These are phyloP conservation scores for Ceratobasidium sp. DNA, from an alignment of 1,284 basidiomycete genomes.

Conservation along the genomic window DNA sequence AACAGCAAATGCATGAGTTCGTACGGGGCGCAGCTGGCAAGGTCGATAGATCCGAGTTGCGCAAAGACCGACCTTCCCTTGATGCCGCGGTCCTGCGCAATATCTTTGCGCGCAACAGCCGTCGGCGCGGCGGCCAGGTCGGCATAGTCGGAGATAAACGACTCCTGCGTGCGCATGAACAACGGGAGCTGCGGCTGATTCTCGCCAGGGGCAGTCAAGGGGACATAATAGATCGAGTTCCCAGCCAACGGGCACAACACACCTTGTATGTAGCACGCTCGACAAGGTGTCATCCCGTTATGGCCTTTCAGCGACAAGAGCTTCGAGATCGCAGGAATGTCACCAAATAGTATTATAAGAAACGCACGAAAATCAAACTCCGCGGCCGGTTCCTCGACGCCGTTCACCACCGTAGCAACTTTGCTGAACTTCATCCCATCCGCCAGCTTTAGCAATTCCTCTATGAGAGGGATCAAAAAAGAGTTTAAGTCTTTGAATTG, in stretches of 20 bases:
- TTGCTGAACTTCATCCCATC: conserved; percentile 24
- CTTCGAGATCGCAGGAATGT: conserved; percentile 46
- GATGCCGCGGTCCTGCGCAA: conserved; percentile 36
- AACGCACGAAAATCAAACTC: conserved; percentile 43
- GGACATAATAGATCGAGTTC: conserved; percentile 24
- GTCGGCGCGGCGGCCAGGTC: not conserved
- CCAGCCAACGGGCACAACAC: not conserved
- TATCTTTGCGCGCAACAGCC: not conserved
- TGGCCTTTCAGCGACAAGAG: conserved; percentile 46
- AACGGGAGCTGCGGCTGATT: not conserved
- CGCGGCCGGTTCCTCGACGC: too few relatives aligned
- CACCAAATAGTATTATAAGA: conserved; percentile 38
- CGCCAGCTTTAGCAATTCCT: conserved; percentile 45
- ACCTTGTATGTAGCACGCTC: conserved; percentile 35
- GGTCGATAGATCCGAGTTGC: conserved; percentile 27
- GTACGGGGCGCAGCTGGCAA: conserved; percentile 45
- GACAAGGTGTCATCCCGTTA: conserved; percentile 45
- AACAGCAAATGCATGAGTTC: conserved; percentile 50
- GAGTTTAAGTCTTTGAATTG: conserved; percentile 47
- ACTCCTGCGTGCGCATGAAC: conserved; percentile 17
- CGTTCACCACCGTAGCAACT: not conserved
- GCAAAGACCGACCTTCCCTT: conserved; percentile 35
- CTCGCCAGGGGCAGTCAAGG: conserved; percentile 6
- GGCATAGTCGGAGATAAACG: not conserved
- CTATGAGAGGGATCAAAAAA: conserved; percentile 42